Evolutionary conservation across 1,284 basidiomycete species (phyloP).

Genomic region (Dichomitus squalens): DNA sequence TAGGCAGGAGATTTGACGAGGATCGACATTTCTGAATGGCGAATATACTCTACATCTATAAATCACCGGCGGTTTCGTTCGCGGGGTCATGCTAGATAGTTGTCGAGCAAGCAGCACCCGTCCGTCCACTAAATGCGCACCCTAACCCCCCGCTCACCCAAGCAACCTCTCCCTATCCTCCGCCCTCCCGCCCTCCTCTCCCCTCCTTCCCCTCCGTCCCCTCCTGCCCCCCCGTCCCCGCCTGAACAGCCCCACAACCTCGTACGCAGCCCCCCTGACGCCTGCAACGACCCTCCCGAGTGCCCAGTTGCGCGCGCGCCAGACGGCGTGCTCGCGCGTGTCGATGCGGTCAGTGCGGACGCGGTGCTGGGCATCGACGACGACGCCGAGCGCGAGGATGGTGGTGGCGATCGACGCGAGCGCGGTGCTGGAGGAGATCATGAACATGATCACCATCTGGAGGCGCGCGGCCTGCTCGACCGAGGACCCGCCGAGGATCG

Average conservation of each 20-base stretch:
- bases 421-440: conserved; percentile 79
- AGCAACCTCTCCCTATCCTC: conserved; percentile 26
- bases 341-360: conserved; percentile 73
- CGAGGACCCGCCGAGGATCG: conserved; percentile 81
- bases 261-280: conserved; percentile 9
- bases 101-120: too few species aligned
- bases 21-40: too few species aligned
- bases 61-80: too few species aligned
- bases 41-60: too few species aligned
- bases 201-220: conserved; percentile 10
- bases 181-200: conserved; percentile 7
- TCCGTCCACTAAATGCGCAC: background rate
- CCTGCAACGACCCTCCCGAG: conserved; percentile 17
- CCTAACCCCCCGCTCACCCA: conserved; percentile 11
- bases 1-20: too few species aligned
- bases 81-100: too few species aligned
- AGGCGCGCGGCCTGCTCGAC: conserved; percentile 83
- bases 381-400: conserved; percentile 57
- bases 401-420: conserved; percentile 69
- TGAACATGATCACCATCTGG: conserved; percentile 92
- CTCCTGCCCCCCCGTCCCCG: conserved; percentile 8
- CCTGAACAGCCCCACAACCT: conserved; percentile 6
- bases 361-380: conserved; percentile 71
- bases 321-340: conserved; percentile 48
- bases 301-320: conserved; percentile 37